Conservation (phyloP, 805 yeast genomes). For the Brettanomyces sp. region DNA sequence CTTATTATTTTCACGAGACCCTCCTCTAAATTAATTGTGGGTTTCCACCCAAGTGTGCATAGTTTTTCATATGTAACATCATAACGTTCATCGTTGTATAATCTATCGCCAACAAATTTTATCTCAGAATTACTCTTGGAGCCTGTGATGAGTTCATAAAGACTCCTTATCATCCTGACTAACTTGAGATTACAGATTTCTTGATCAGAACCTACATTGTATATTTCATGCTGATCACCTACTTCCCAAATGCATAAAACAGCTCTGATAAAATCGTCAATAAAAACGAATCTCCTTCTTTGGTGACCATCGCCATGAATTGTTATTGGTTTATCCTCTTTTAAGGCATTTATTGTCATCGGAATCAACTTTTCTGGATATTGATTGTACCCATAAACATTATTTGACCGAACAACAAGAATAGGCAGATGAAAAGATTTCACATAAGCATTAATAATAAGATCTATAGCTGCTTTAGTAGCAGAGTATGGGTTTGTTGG, state of each 20-base stretch:
- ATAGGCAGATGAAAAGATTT: background rate
- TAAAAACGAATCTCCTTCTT: background rate
- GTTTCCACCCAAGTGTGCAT: background rate
- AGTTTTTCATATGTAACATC: background rate
- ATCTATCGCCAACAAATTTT: background rate
- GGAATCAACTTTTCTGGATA: conserved; percentile 1
- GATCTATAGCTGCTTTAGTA: conserved; percentile 1
- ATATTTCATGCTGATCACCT: background rate
- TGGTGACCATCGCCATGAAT: conserved; percentile 1
- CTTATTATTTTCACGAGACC: background rate
- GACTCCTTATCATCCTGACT: background rate
- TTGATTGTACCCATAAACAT: conserved; percentile 1
- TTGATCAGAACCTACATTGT: background rate
- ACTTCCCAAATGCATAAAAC: background rate
- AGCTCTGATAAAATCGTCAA: background rate
- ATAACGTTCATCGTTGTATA: background rate
- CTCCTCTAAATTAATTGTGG: background rate
- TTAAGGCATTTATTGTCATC: background rate
- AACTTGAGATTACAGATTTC: background rate
- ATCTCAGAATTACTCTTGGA: background rate
- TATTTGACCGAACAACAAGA: background rate
- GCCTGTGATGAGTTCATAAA: background rate
- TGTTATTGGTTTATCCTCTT: background rate
- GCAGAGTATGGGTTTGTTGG: conserved; percentile 2
- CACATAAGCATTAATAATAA: conserved; percentile 1